Evolutionary conservation across 2,329 filamentous ascomycete genomes (phyloP), one percentile per base, ranked within the genome.

Genomic region (Pseudogymnoascus sp.): DNA sequence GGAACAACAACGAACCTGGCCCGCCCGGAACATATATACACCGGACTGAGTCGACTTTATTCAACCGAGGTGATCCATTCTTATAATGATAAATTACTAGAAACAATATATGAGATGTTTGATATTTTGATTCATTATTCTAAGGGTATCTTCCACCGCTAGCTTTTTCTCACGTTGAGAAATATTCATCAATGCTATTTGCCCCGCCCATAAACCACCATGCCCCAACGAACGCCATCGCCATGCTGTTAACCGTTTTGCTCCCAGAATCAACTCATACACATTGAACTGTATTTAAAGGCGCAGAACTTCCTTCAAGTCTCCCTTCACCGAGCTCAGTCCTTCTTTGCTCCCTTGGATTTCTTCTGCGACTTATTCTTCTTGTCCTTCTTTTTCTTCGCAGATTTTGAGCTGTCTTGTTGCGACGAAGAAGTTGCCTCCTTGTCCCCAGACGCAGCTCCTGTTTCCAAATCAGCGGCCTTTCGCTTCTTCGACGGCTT

Each of bases 301-400:
- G 29, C n/a, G 9, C 29, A 33, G 47, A 54, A 54, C 47, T 8
- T 54, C 5, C 4, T 54, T 7, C 10, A 15, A 5, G 21, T 35
- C 29, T 13, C 8, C 47, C 5, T 33, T 33, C 47, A 54, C 11
- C n/a, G 29, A 10, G n/a, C 35, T 54, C 26, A 54, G 26, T 58
- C 61, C 41, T 73, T 75, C 62, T 74, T 73, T 35, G 61, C 50
- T 58, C 68, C 69, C 61, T 68, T 69, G 24, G 63, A 62, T 40
- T 67, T 71, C 63, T 62, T 71, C 21, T 66, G 71, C 60, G 64
- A 70, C 44, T 66, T 70, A 50, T 64, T 63, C 61, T 67, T 69
- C 58, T 68, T 68, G 15, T 65, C 63, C 60, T 70, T 71, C 57
- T 68, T 74, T 63, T 70, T 73, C 40, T 69, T 64, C 3, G 54